Conservation (phyloP, 2,329 filamentous ascomycete genomes). For the Laburnicola sp. region DNA sequence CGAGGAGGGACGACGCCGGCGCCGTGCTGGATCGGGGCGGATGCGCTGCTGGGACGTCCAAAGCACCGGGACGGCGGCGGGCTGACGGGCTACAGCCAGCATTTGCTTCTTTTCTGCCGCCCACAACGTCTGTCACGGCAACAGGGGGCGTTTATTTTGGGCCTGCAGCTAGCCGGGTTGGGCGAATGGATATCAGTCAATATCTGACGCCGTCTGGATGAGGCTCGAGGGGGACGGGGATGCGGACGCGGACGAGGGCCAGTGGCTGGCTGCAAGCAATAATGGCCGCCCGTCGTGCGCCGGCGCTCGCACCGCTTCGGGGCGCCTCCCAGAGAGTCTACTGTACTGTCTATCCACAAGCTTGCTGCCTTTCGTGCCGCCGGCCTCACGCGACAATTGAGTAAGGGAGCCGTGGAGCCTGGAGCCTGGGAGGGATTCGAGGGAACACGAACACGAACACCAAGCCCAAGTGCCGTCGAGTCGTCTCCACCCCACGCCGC, state of each 20-base stretch:
- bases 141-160: conserved; percentile 21
- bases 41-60: conserved; percentile 17
- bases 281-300: conserved; percentile 34
- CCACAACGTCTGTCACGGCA: background rate
- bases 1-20: background rate
- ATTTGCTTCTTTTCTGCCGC: conserved; percentile 1
- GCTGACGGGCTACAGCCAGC: background rate
- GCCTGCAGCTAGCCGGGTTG: conserved; percentile 26
- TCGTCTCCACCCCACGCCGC: conserved; percentile 16
- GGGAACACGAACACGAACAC: conserved; percentile 11
- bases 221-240: conserved; percentile 29
- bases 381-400: conserved; percentile 26
- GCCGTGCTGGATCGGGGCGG: conserved; percentile 8
- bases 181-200: conserved; percentile 24
- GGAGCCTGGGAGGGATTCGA: too few species aligned
- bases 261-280: too few species aligned
- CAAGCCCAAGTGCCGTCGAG: conserved; percentile 24
- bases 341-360: conserved; percentile 34
- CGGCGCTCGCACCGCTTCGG: conserved; percentile 36
- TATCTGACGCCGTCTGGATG: conserved; percentile 30
- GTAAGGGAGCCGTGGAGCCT: conserved; percentile 20
- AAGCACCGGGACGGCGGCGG: conserved; percentile 14
- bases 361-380: conserved; percentile 11
- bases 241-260: too few species aligned
- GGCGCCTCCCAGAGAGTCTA: conserved; percentile 25